phyloP scores from a whole-genome alignment of 768 basidiomycete species.

The Tylopilus felleus region DNA sequence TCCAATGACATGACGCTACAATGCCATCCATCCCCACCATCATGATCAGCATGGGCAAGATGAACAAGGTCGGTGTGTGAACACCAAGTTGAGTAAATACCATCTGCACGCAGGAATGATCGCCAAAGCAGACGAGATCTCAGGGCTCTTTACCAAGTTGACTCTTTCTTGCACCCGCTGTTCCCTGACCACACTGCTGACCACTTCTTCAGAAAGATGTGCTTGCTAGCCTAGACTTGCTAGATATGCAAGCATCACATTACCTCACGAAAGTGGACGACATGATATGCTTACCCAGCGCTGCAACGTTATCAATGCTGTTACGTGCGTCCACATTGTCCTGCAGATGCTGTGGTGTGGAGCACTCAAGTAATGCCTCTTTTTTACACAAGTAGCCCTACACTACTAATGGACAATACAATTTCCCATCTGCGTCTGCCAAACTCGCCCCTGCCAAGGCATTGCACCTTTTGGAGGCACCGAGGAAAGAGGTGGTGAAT shows the following conservation, averaged over 20 bases:
- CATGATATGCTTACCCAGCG: constrained; percentile 14
- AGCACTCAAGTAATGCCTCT: constrained; percentile 56
- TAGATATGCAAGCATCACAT: constrained; percentile 94
- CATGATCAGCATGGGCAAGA: too few species aligned
- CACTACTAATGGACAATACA: constrained; percentile 42
- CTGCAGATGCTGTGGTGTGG: constrained; percentile 52
- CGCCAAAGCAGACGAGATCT: constrained; percentile 66
- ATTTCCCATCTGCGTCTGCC: constrained; percentile 47
- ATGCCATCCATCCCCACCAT: too few species aligned
- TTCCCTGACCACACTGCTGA: constrained; percentile 6
- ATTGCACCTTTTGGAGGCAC: constrained; percentile 41
- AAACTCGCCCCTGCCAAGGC: constrained; percentile 66
- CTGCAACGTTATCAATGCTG: constrained; percentile 11
- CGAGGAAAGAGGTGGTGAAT: constrained; percentile 59
- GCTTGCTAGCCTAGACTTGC: constrained; percentile 72
- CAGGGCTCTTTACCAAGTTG: constrained; percentile 89
- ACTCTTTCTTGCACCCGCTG: constrained; percentile 15
- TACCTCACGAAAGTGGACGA: constrained; percentile 83
- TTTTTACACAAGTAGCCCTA: constrained; percentile 10
- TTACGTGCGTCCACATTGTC: constrained; percentile 54
- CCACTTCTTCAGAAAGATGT: constrained; percentile 71
- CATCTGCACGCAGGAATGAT: constrained; percentile 81
- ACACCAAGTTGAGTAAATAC: constrained; percentile 91
- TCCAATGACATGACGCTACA: too few species aligned
- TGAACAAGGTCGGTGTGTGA: constrained; percentile 92